These are phyloP conservation scores for Ustilago lituana DNA, from an alignment of 1,284 basidiomycete genomes.

Conservation along the genomic window DNA sequence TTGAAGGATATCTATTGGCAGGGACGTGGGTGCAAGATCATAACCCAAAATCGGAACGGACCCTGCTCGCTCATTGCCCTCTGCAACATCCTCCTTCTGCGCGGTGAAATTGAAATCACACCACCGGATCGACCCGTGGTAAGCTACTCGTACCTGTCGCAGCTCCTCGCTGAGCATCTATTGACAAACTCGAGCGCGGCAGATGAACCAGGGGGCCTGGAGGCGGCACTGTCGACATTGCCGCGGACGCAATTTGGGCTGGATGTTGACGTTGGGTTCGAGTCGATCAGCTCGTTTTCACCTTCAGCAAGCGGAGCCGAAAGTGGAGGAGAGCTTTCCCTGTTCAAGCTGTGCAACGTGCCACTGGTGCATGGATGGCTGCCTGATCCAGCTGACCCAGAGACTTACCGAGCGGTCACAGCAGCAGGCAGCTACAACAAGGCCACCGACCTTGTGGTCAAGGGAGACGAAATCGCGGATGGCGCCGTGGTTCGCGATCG, in stretches of 20 bases:
- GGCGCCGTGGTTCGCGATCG: constrained; percentile 68
- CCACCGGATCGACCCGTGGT: constrained; percentile 74
- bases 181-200: constrained; percentile 69
- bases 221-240: constrained; percentile 81
- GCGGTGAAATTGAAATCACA: constrained; percentile 68
- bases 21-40: constrained; percentile 51
- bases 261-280: constrained; percentile 55
- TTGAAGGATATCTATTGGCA: constrained; percentile 57
- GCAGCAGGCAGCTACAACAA: constrained; percentile 70
- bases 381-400: constrained; percentile 77
- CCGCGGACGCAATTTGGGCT: constrained; percentile 79
- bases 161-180: constrained; percentile 83
- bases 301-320: constrained; percentile 67
- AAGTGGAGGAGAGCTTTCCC: constrained; percentile 75
- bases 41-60: constrained; percentile 70
- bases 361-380: constrained; percentile 89
- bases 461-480: constrained; percentile 77
- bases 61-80: constrained; percentile 91
- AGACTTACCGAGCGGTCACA: constrained; percentile 72
- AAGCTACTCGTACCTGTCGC: constrained; percentile 83
- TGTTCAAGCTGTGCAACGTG: constrained; percentile 84
- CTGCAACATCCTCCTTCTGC: constrained; percentile 61
- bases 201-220: constrained; percentile 71
- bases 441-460: constrained; percentile 78
- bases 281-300: constrained; percentile 47